A percentile compares a stretch with the other conserved stretches of the same genome.
Conservation (phyloP, 78 protist genomes). For the Dictyostelium intermedium region DNA sequence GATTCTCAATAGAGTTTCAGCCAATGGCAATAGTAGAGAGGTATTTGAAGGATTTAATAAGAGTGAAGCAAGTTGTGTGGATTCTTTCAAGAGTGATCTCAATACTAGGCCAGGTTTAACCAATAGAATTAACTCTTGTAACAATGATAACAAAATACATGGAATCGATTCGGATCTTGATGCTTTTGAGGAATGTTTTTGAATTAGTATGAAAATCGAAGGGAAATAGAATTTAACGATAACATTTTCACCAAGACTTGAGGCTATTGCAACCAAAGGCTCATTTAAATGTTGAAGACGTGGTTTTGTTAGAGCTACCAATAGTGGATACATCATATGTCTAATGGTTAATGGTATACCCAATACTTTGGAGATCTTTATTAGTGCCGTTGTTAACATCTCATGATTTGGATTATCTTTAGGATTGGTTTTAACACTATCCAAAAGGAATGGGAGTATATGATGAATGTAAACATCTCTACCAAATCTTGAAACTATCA, state of each 20-base stretch:
- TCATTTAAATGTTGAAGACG: constrained; percentile 54
- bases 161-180: constrained; percentile 75
- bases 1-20: constrained; percentile 42
- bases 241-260: constrained; percentile 43
- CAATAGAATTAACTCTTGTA: constrained; percentile 54
- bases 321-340: constrained; percentile 70
- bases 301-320: constrained; percentile 65
- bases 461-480: constrained; percentile 58
- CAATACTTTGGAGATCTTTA: constrained; percentile 23
- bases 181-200: constrained; percentile 67
- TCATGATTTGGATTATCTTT: constrained; percentile 71
- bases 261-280: constrained; percentile 54
- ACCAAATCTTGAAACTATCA: constrained; percentile 72
- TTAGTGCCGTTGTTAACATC: constrained; percentile 28
- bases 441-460: constrained; percentile 55
- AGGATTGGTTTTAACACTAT: constrained; percentile 55
- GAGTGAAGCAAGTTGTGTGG: constrained; percentile 28
- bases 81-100: constrained; percentile 45
- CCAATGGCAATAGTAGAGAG: constrained; percentile 47
- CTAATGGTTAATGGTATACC: constrained; percentile 72
- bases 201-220: constrained; percentile 43
- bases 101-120: constrained; percentile 67
- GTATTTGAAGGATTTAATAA: constrained; percentile 68
- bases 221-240: constrained; percentile 71
- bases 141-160: constrained; percentile 39